Base-by-base conservation (phyloP, 768 basidiomycete species). In the Cystofilobasidium bisporidii region DNA sequence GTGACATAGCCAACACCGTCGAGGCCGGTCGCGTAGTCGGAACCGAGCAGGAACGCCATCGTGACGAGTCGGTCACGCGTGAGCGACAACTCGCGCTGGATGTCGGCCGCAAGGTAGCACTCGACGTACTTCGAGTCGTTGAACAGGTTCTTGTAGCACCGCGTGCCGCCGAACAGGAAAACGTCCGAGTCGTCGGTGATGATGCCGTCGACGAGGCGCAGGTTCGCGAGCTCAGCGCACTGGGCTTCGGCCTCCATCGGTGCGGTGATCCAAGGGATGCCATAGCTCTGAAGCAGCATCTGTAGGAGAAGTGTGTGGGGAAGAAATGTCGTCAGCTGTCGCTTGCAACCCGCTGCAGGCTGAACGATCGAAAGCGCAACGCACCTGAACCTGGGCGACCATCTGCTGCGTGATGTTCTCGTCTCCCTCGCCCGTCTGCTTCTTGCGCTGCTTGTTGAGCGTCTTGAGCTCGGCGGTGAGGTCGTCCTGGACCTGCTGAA, bases 171-270 rank as follows among this genome's bases (percentile, higher is more conserved):
- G 72, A 99, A 99, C 59, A 99, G 85, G 78, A 99, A 99, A 59
- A 98, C 92, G 74, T 99, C 96, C 6, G 91, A 96, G 77, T 99
- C 96, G 76, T 99, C 96, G 0, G 96, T 99, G 76, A 99, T 98
- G 64, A 99, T 88, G 0, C 96, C 96, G 71, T 99, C 92, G 43
- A 96, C 94, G 33, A 98, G 81, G 20, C 86, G 84, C 18, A 97
- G 81, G 6, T 83, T 79, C 11, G 91, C 86, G 12, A 99, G 85
- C 72, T 90, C 86, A 0, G 96, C 94, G 74, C 96, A 99, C 76
- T 99, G 96, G 0, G 96, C 96, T 77, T 99, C 96, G 50, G 96
- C 96, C 81, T 99, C 96, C 91, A 94, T 94, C 1, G 96, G 96
- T 2, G 96, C 96, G 4, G 93, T 96, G 73, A 98, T 89, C 74